Conservation (phyloP, 179 eudicot species). For the Beta lomatogona region DNA sequence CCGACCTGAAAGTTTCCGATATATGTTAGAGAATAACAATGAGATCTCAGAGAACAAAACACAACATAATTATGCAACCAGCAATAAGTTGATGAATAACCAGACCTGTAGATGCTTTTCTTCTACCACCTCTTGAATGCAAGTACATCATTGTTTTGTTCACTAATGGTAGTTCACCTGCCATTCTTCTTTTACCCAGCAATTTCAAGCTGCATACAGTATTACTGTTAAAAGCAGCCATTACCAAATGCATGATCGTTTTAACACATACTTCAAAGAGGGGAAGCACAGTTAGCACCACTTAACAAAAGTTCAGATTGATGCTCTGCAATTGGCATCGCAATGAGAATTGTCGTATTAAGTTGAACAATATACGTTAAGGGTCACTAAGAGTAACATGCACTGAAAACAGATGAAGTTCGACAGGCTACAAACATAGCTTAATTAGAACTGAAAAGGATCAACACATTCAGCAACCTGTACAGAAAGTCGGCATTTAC, state of each 20-base stretch:
- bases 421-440: no score
- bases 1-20: constrained; percentile 32
- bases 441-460: no score
- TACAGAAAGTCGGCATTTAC: no score
- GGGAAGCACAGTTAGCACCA: not conserved
- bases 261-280: not conserved
- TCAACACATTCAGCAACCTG: no score
- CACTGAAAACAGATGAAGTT: no score
- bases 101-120: constrained; percentile 43
- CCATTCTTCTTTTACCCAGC: constrained; percentile 57
- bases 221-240: not conserved
- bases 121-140: constrained; percentile 31
- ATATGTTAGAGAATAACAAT: not conserved
- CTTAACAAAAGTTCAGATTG: no score
- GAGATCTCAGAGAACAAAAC: constrained; percentile 20
- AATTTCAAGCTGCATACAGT: constrained; percentile 55
- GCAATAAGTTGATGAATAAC: constrained; percentile 26
- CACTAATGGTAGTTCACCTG: constrained; percentile 80
- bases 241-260: not conserved
- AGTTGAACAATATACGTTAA: no score
- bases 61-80: constrained; percentile 13
- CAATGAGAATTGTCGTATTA: no score
- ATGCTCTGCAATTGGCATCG: no score
- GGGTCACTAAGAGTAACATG: no score
- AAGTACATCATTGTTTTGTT: constrained; percentile 81